Evolutionary conservation across 257 asterid genomes (phyloP).

Genomic region (Nicotiana obtusifolia): DNA sequence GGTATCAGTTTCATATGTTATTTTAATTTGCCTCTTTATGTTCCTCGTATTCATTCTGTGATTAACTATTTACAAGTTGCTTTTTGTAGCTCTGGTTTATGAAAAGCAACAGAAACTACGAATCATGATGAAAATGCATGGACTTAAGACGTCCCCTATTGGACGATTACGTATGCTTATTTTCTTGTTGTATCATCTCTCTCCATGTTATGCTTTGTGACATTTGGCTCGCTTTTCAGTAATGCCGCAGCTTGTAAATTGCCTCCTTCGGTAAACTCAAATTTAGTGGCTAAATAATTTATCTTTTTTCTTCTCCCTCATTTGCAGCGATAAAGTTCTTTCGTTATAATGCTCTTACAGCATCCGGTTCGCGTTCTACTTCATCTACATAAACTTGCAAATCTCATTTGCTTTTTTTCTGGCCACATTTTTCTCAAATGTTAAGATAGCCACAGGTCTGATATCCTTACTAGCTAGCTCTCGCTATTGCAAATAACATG

Average conservation of each 20-base stretch:
- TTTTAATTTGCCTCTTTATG: not conserved
- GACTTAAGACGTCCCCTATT: conserved; percentile 96
- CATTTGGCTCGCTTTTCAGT: conserved; percentile 78
- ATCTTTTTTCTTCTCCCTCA: conserved; percentile 1
- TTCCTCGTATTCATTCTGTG: not conserved
- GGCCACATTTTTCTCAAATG: conserved; percentile 66
- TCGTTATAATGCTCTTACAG: conserved; percentile 62
- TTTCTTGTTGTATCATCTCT: conserved; percentile 64
- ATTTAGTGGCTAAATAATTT: conserved; percentile 9
- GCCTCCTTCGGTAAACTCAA: not conserved
- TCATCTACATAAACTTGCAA: conserved; percentile 94
- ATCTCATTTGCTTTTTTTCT: conserved; percentile 74
- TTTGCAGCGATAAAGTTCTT: conserved; percentile 73
- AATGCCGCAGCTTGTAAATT: conserved; percentile 13
- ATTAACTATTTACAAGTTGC: conserved; percentile 46
- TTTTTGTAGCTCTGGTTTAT: conserved; percentile 62
- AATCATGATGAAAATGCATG: conserved; percentile 99
- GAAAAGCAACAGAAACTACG: conserved; percentile 80
- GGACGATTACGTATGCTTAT: conserved; percentile 94
- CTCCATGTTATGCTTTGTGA: conserved; percentile 80
- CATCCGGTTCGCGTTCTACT: conserved; percentile 85
- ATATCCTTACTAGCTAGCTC: not conserved
- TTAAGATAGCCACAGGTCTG: conserved; percentile 87
- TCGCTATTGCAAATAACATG: not conserved
- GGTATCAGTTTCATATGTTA: conserved; percentile 1